Percentiles rank a stretch among this genome's conserved stretches.
These are phyloP conservation scores for Lactuca sativa DNA, from an alignment of 129 eudicot species.

Conservation along the genomic window DNA sequence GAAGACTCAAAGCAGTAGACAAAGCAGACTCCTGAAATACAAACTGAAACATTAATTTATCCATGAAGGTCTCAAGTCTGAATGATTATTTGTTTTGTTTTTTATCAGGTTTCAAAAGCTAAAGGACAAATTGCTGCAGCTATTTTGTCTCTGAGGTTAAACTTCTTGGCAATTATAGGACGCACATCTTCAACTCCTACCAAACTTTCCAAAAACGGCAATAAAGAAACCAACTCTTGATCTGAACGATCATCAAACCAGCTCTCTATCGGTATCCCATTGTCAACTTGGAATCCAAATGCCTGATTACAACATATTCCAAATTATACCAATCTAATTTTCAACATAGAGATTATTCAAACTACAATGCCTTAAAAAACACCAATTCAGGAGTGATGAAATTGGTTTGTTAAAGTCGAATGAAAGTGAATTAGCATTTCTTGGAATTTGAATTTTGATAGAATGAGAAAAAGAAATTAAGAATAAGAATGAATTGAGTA, in stretches of 20 bases:
- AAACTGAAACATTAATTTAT: neutral
- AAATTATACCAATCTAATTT: neutral
- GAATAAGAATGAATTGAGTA: neutral
- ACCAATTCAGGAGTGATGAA: too few relatives aligned
- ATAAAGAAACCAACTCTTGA: conserved; percentile 57
- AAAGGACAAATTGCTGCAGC: conserved; percentile 73
- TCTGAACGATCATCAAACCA: conserved; percentile 93
- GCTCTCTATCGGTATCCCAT: conserved; percentile 97
- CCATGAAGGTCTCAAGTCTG: conserved; percentile 5
- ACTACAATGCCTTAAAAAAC: too few relatives aligned
- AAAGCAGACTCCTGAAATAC: conserved; percentile 8
- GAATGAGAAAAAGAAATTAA: too few relatives aligned
- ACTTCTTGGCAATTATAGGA: conserved; percentile 70
- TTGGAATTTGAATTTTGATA: too few relatives aligned
- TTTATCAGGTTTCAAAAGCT: conserved; percentile 38
- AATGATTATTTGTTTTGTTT: conserved; percentile 22
- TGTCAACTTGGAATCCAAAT: conserved; percentile 98
- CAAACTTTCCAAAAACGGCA: conserved; percentile 89
- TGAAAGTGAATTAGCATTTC: too few relatives aligned
- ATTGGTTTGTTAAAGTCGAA: too few relatives aligned
- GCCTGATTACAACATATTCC: conserved; percentile 45
- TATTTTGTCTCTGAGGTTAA: conserved; percentile 66
- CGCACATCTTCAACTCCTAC: conserved; percentile 89
- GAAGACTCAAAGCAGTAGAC: neutral
- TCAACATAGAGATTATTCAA: too few relatives aligned